phyloP scores from a whole-genome alignment of 106 monocot genomes.

The Dendrobium nobile region DNA sequence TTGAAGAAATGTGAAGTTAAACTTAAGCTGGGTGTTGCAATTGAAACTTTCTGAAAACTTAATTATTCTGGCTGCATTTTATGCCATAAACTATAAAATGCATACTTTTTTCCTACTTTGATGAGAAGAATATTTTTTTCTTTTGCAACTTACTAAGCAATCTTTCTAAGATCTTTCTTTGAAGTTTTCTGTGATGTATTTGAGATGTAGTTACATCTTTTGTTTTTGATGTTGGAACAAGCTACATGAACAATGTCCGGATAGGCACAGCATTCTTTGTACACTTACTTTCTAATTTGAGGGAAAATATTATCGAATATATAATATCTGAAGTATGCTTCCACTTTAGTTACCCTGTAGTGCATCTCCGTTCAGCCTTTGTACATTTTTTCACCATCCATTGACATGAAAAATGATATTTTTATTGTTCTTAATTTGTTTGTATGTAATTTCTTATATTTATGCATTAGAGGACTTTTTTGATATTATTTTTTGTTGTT shows the following conservation, averaged over 20 bases:
- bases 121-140: background rate
- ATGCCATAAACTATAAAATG: background rate
- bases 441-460: background rate
- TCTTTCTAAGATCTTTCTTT: background rate
- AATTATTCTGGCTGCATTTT: background rate
- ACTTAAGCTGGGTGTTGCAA: background rate
- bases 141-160: background rate
- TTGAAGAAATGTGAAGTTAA: background rate
- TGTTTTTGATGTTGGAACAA: background rate
- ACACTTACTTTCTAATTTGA: background rate
- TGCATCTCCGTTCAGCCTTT: background rate
- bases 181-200: background rate
- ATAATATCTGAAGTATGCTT: background rate
- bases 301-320: background rate
- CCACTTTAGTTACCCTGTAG: background rate
- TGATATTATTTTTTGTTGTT: constrained; percentile 10
- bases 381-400: background rate
- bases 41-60: background rate
- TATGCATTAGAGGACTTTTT: background rate
- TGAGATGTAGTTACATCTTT: background rate
- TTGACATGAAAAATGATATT: background rate
- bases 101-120: background rate
- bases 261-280: background rate
- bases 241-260: background rate
- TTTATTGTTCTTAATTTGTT: background rate